A percentile compares a stretch with the other conserved stretches of the same genome.
Conservation (phyloP, 1,139 yeast species). For the Yamadazyma jaroonii region DNA sequence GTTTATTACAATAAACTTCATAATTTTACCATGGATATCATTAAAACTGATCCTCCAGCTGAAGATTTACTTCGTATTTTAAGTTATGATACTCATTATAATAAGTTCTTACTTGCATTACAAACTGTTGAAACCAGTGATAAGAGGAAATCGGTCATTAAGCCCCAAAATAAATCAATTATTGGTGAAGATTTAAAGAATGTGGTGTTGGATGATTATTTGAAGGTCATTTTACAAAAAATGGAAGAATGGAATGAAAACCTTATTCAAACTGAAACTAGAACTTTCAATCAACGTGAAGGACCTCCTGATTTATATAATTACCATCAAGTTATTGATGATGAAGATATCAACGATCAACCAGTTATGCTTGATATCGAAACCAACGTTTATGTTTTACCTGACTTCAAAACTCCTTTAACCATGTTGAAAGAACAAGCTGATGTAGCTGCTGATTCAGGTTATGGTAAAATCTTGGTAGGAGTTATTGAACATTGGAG, state of each 20-base stretch:
- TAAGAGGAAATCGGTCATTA: constrained; percentile 29
- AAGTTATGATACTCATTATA: constrained; percentile 72
- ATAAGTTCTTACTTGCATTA: constrained; percentile 32
- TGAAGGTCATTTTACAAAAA: constrained; percentile 63
- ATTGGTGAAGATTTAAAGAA: constrained; percentile 72
- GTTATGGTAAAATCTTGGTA: constrained; percentile 75
- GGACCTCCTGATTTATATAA: constrained; percentile 65
- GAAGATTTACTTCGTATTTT: constrained; percentile 60
- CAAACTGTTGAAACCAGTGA: constrained; percentile 17
- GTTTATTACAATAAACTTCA: constrained; percentile 72
- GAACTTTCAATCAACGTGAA: constrained; percentile 57
- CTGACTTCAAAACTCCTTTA: constrained; percentile 51
- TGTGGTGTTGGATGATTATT: constrained; percentile 65
- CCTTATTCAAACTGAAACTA: constrained; percentile 62
- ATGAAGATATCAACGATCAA: constrained; percentile 48
- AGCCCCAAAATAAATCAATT: constrained; percentile 45
- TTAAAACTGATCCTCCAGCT: constrained; percentile 74
- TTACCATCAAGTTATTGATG: constrained; percentile 41
- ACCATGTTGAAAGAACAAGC: constrained; percentile 86
- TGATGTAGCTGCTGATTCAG: constrained; percentile 88
- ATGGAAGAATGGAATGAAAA: constrained; percentile 81
- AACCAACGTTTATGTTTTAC: constrained; percentile 66
- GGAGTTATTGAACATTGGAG: constrained; percentile 84
- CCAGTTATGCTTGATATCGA: constrained; percentile 62
- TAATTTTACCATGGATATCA: constrained; percentile 56